A percentile compares a stretch with the other conserved stretches of the same genome.
Conservation (phyloP, 2,329 filamentous ascomycete species). For the Exophiala bonariae region DNA sequence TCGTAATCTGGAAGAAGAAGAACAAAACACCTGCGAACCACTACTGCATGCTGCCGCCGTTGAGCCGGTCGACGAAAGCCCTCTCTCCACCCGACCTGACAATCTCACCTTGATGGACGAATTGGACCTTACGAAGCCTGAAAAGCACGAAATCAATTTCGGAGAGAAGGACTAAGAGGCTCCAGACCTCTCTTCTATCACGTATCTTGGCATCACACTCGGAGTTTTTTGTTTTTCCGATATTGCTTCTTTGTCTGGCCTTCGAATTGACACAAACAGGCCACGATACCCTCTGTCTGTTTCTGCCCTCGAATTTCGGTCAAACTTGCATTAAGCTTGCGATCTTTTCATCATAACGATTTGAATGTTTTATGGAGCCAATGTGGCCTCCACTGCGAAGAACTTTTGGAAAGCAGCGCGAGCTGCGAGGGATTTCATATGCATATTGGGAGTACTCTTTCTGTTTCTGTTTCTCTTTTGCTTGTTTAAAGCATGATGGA, state of each 20-base stretch:
- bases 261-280: too few species aligned
- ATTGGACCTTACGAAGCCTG: slow-evolving; percentile 23
- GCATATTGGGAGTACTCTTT: slow-evolving; percentile 1
- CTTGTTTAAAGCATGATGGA: background rate
- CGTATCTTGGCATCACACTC: background rate
- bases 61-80: slow-evolving; percentile 19
- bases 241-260: too few species aligned
- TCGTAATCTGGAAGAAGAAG: slow-evolving; percentile 44
- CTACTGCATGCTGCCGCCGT: slow-evolving; percentile 29
- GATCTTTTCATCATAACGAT: too few species aligned
- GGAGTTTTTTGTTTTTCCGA: too few species aligned
- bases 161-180: slow-evolving; percentile 11
- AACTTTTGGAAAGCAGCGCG: slow-evolving; percentile 13
- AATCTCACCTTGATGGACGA: slow-evolving; percentile 19
- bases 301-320: too few species aligned
- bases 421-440: slow-evolving; percentile 8
- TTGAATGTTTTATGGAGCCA: background rate
- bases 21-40: slow-evolving; percentile 32
- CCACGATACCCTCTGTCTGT: background rate
- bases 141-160: slow-evolving; percentile 12
- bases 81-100: slow-evolving; percentile 10
- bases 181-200: background rate
- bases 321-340: background rate
- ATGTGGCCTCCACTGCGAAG: slow-evolving; percentile 3
- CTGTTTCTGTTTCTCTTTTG: too few species aligned